These are phyloP conservation scores for Xeromyces bisporus DNA, from an alignment of 495 filamentous ascomycete species.

Conservation along the genomic window DNA sequence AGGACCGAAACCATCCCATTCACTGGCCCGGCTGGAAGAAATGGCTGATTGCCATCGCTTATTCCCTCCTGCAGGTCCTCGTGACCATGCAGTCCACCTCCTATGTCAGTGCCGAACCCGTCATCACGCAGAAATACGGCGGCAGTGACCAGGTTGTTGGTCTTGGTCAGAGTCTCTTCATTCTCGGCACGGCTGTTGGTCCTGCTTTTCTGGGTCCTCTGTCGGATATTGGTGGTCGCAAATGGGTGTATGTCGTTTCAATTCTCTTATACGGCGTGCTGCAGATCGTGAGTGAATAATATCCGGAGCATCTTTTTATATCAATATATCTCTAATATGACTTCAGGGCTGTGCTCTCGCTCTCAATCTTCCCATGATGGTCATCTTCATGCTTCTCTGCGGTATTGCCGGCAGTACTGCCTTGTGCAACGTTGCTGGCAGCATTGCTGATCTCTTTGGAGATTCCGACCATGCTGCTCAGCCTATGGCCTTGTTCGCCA, in stretches of 20 bases:
- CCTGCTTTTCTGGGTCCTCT: slow-evolving; percentile 13
- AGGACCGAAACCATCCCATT: slow-evolving; percentile 13
- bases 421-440: slow-evolving; percentile 21
- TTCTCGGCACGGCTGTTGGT: slow-evolving; percentile 12
- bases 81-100: slow-evolving; percentile 16
- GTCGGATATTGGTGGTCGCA: slow-evolving; percentile 21
- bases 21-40: slow-evolving; percentile 18
- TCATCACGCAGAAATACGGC: slow-evolving; percentile 14
- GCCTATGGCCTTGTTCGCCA: slow-evolving; percentile 21
- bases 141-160: slow-evolving; percentile 13
- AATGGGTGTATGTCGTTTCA: slow-evolving; percentile 21
- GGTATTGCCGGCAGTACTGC: slow-evolving; percentile 20
- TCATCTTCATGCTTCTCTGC: slow-evolving; percentile 21
- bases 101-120: slow-evolving; percentile 16
- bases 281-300: slow-evolving; percentile 15
- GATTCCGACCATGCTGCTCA: slow-evolving; percentile 18
- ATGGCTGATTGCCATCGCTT: slow-evolving; percentile 14
- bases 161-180: slow-evolving; percentile 13
- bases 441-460: slow-evolving; percentile 20
- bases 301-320: no score
- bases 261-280: slow-evolving; percentile 15
- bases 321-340: no score
- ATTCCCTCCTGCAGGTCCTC: slow-evolving; percentile 18
- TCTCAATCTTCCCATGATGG: slow-evolving; percentile 20
- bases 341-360: slow-evolving; percentile 15